Percentiles rank a stretch among this genome's conserved stretches.
These are phyloP conservation scores for Talaromyces sp. DNA, from an alignment of 2,329 filamentous ascomycete genomes.

Conservation along the genomic window DNA sequence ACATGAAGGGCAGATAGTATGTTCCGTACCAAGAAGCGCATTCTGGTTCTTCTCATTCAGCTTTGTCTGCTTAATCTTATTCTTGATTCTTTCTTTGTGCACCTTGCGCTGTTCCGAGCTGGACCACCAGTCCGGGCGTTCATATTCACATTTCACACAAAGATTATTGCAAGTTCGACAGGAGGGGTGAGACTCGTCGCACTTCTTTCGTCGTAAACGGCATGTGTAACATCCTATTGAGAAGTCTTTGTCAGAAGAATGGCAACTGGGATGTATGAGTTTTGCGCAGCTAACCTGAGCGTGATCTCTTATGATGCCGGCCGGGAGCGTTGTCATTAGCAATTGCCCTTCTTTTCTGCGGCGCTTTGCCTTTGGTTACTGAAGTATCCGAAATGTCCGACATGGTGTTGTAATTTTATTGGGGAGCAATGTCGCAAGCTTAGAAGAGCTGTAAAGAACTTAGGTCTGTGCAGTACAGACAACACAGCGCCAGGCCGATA, in stretches of 20 bases:
- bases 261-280: too few species aligned
- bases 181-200: slow-evolving; percentile 63
- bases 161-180: slow-evolving; percentile 68
- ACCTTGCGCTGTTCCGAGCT: slow-evolving; percentile 80
- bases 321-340: not conserved
- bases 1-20: too few species aligned
- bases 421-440: too few species aligned
- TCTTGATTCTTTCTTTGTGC: slow-evolving; percentile 95
- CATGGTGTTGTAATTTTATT: not conserved
- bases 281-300: slow-evolving; percentile 66
- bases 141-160: slow-evolving; percentile 89
- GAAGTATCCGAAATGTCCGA: not conserved
- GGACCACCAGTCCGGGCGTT: slow-evolving; percentile 95
- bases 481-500: too few species aligned
- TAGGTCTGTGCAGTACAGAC: too few species aligned
- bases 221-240: slow-evolving; percentile 63
- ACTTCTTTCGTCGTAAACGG: slow-evolving; percentile 66
- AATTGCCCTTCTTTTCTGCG: not conserved
- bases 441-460: too few species aligned
- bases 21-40: slow-evolving; percentile 25
- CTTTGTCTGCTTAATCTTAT: slow-evolving; percentile 96
- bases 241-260: too few species aligned
- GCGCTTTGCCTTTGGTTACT: not conserved
- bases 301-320: slow-evolving; percentile 90
- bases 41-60: slow-evolving; percentile 77